Conservation (phyloP, 2,329 filamentous ascomycete species). For the Nigrospora oryzae region DNA sequence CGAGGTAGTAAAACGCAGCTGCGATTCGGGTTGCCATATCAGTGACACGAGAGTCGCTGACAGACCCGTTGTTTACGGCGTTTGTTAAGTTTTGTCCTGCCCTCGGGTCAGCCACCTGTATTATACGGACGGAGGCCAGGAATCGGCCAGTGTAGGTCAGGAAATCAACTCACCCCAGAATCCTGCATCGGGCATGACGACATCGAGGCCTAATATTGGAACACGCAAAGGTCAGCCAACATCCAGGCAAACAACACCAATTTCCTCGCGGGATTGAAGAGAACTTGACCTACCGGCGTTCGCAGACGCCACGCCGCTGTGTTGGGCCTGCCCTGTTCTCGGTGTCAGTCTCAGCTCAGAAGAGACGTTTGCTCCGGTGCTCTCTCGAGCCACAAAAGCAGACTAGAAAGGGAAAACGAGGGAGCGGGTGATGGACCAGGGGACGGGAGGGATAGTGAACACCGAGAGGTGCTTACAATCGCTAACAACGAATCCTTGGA, state of each 20-base stretch:
- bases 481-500: slow-evolving; percentile 67
- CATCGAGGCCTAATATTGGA: slow-evolving; percentile 35
- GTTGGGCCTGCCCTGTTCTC: slow-evolving; percentile 34
- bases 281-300: slow-evolving; percentile 26
- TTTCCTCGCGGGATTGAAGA: too few species aligned
- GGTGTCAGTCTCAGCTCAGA: not conserved
- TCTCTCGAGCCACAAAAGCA: slow-evolving; percentile 22
- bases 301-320: slow-evolving; percentile 43
- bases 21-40: slow-evolving; percentile 82
- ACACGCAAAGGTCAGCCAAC: too few species aligned
- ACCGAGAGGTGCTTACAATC: slow-evolving; percentile 30
- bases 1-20: slow-evolving; percentile 79
- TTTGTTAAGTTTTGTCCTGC: slow-evolving; percentile 53
- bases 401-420: too few species aligned
- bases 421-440: too few species aligned
- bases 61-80: slow-evolving; percentile 67
- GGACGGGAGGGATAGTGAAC: too few species aligned
- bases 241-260: too few species aligned
- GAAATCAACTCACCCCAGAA: slow-evolving; percentile 12
- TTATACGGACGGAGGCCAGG: too few species aligned
- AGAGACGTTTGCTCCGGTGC: slow-evolving; percentile 13
- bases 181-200: slow-evolving; percentile 1
- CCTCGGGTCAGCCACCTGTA: slow-evolving; percentile 37
- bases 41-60: slow-evolving; percentile 70
- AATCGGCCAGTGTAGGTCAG: slow-evolving; percentile 24